A percentile compares a stretch with the other conserved stretches of the same genome.
phyloP scores from a whole-genome alignment of 2,329 filamentous ascomycete genomes.

The Colletotrichum filicis region DNA sequence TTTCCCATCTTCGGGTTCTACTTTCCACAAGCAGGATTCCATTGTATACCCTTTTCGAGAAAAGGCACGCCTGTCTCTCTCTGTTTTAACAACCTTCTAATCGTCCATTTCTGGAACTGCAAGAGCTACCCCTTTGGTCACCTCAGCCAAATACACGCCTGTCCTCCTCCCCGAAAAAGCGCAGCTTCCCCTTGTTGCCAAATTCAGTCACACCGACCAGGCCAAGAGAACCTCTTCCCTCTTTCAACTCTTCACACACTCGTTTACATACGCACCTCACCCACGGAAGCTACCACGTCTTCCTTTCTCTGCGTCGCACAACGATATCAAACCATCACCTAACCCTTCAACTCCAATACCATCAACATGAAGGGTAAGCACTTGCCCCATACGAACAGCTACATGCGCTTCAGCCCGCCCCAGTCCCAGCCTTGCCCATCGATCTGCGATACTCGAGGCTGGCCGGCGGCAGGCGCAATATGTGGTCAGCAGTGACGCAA shows the following conservation, averaged over 20 bases:
- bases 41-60: slow-evolving; percentile 4
- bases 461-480: not conserved
- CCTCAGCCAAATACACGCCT: not conserved
- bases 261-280: slow-evolving; percentile 24
- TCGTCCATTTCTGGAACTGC: not conserved
- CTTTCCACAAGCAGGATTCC: slow-evolving; percentile 4
- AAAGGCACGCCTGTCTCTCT: slow-evolving; percentile 11
- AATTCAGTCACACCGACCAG: not conserved
- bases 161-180: not conserved
- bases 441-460: not conserved
- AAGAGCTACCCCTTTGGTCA: not conserved
- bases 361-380: slow-evolving; percentile 35
- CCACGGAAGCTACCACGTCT: slow-evolving; percentile 7
- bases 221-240: not conserved
- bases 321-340: not conserved
- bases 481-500: not conserved
- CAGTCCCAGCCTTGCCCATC: not conserved
- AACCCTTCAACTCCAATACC: slow-evolving; percentile 12
- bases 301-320: slow-evolving; percentile 2
- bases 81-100: slow-evolving; percentile 12
- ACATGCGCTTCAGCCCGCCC: not conserved
- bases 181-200: slow-evolving; percentile 9
- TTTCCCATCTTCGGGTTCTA: slow-evolving; percentile 1
- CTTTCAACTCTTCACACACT: slow-evolving; percentile 28
- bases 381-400: not conserved